phyloP scores from a whole-genome alignment of 1,284 basidiomycete species.

The Wallemia ichthyophaga region DNA sequence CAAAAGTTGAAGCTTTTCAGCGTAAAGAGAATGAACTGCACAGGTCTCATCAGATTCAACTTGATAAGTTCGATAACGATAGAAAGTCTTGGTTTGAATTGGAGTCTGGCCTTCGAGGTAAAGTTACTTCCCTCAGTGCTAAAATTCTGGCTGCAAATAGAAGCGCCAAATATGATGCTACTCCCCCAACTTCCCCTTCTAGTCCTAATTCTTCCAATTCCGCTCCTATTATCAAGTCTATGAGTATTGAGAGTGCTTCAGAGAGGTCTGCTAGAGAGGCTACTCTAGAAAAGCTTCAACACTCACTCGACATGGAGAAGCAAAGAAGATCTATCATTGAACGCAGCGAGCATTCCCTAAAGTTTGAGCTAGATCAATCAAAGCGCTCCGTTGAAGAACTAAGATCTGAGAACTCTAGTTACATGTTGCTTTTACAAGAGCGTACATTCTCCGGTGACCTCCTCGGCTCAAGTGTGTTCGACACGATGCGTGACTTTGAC shows the following conservation, averaged over 20 bases:
- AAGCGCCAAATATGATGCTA: neutral
- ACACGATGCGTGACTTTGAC: neutral
- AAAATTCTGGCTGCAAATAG: neutral
- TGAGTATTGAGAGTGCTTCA: neutral
- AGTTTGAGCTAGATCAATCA: neutral
- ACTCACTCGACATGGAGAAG: neutral
- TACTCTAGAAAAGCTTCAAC: neutral
- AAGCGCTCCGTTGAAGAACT: neutral
- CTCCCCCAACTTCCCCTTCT: neutral
- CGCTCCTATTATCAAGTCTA: neutral
- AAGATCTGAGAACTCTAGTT: neutral
- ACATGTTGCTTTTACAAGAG: neutral
- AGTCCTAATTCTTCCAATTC: neutral
- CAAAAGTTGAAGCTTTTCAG: neutral
- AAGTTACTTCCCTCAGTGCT: neutral
- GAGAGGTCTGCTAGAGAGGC: neutral
- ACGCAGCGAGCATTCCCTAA: neutral
- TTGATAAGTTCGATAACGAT: neutral
- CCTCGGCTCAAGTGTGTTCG: neutral
- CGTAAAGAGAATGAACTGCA: neutral
- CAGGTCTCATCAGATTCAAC: neutral
- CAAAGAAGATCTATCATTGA: neutral
- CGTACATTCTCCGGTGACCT: neutral
- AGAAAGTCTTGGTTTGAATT: neutral
- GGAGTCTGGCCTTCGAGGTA: neutral